phyloP scores from a whole-genome alignment of 257 asterid genomes.

The Fraxinus cuspidata region DNA sequence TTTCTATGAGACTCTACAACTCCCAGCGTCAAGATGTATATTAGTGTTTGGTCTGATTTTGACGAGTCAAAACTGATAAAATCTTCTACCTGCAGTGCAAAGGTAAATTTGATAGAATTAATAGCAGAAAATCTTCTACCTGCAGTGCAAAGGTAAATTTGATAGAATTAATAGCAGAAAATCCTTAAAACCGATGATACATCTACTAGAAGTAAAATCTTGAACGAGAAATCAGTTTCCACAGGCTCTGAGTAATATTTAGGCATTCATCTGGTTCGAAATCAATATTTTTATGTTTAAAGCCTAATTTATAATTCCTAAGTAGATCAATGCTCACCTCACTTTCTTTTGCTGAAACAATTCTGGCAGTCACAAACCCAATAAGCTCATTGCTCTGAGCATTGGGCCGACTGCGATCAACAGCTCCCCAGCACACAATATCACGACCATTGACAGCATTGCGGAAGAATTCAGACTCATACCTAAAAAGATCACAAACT shows the following conservation, averaged over 20 bases:
- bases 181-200: too few species aligned
- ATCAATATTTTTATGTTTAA: conserved; percentile 2
- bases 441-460: conserved; percentile 86
- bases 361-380: conserved; percentile 90
- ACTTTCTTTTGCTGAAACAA: conserved; percentile 75
- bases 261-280: conserved; percentile 5
- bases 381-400: conserved; percentile 77
- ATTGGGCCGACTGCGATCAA: conserved; percentile 70
- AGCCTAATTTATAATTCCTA: conserved; percentile 5
- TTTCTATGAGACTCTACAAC: conserved; percentile 87
- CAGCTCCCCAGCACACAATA: conserved; percentile 97
- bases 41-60: conserved; percentile 66
- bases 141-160: conserved; percentile 32
- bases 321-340: conserved; percentile 61
- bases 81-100: conserved; percentile 67
- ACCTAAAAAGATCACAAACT: conserved; percentile 47
- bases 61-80: conserved; percentile 70
- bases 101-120: not conserved
- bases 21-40: conserved; percentile 89
- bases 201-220: not conserved
- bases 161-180: not conserved
- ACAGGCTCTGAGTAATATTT: not conserved
- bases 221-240: conserved; percentile 8
- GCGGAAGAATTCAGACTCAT: conserved; percentile 88
- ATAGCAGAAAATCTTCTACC: conserved; percentile 52